A percentile compares a stretch with the other conserved stretches of the same genome.
These are phyloP conservation scores for Penicillium bovifimosum DNA, from an alignment of 495 filamentous ascomycete species.

Conservation along the genomic window DNA sequence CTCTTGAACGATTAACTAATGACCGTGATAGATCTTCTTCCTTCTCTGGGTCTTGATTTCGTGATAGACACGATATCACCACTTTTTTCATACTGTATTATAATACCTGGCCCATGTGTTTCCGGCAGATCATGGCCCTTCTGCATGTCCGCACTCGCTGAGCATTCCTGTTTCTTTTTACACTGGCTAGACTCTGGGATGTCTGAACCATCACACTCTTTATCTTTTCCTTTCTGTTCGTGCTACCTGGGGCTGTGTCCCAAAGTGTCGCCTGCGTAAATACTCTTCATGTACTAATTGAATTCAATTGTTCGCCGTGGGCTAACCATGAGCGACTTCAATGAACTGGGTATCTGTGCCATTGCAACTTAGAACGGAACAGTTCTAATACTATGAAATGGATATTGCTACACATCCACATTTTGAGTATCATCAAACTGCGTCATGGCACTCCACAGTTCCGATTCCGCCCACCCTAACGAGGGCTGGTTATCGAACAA, in stretches of 20 bases:
- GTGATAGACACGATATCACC: conserved; percentile 32
- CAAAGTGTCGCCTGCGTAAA: conserved; percentile 18
- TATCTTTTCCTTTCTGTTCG: conserved; percentile 7
- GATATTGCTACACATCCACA: not conserved
- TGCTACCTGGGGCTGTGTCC: conserved; percentile 20
- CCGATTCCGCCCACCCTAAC: conserved; percentile 28
- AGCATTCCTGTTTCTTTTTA: conserved; percentile 13
- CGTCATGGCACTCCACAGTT: conserved; percentile 19
- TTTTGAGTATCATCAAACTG: conserved; percentile 8
- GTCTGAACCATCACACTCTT: conserved; percentile 15
- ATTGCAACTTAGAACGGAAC: no score
- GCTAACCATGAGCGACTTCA: not conserved
- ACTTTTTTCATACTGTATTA: conserved; percentile 34
- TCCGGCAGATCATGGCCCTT: conserved; percentile 7
- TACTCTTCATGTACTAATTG: conserved; percentile 21
- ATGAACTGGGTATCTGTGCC: not conserved
- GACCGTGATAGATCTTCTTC: conserved; percentile 46
- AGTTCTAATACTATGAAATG: not conserved
- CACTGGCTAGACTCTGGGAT: conserved; percentile 23
- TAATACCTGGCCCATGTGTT: conserved; percentile 22
- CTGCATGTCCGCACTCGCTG: conserved; percentile 16
- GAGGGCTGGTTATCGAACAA: conserved; percentile 29
- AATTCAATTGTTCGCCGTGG: not conserved
- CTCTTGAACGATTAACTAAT: conserved; percentile 14
- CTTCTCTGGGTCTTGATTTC: conserved; percentile 56